phyloP scores from a whole-genome alignment of 805 yeast species.

The Pichia gijzeniarum region DNA sequence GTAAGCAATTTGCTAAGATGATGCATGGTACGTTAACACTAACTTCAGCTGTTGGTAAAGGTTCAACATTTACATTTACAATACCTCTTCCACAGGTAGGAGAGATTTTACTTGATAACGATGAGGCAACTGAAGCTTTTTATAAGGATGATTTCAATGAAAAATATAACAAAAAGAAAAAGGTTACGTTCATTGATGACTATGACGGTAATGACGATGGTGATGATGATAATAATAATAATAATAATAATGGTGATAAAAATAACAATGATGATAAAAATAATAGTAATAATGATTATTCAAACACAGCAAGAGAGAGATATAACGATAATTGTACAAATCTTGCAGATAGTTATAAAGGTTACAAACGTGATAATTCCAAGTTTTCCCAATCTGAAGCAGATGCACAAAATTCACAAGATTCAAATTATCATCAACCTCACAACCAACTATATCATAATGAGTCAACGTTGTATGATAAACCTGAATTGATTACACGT shows the following conservation, averaged over 20 bases:
- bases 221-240: slow-evolving; percentile 4
- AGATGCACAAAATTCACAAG: no score
- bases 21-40: slow-evolving; percentile 79
- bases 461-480: slow-evolving; percentile 24
- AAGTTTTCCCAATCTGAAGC: no score
- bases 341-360: slow-evolving; percentile 13
- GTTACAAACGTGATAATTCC: no score
- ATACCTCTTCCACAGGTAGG: slow-evolving; percentile 69
- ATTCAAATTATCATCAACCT: background rate
- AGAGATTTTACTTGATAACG: slow-evolving; percentile 35
- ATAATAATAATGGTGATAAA: slow-evolving; percentile 1
- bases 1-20: slow-evolving; percentile 82
- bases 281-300: background rate
- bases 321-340: slow-evolving; percentile 2
- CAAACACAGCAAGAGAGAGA: background rate
- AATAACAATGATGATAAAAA: background rate
- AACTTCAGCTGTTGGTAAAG: slow-evolving; percentile 69
- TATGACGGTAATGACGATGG: slow-evolving; percentile 7
- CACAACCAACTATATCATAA: slow-evolving; percentile 1
- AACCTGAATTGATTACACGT: slow-evolving; percentile 39
- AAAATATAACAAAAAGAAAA: slow-evolving; percentile 39
- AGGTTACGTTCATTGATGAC: slow-evolving; percentile 34
- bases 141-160: slow-evolving; percentile 67
- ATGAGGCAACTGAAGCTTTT: slow-evolving; percentile 30
- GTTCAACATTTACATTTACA: slow-evolving; percentile 76